A percentile compares a stretch with the other conserved stretches of the same genome.
Evolutionary conservation across 179 eudicot genomes (phyloP).

Genomic region (Beta lomatogona): DNA sequence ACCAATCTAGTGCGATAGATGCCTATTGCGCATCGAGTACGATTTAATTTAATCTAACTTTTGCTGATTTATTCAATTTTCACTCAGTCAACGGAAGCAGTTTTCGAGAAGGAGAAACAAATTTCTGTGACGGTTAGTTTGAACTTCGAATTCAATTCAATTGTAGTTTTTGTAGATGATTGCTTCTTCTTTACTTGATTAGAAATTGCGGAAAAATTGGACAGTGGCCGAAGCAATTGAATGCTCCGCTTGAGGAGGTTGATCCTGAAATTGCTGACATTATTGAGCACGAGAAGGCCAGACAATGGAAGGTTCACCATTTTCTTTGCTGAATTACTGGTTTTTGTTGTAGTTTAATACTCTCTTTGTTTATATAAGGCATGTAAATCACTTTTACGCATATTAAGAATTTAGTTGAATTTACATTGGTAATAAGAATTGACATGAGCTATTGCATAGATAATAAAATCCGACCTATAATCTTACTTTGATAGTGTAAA

Average conservation of each 20-base stretch:
- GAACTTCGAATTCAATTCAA: not conserved
- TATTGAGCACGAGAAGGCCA: slow-evolving; percentile 87
- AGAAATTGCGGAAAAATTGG: not conserved
- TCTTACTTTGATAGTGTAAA: too few relatives aligned
- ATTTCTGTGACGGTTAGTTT: slow-evolving; percentile 54
- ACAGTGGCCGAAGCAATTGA: slow-evolving; percentile 91
- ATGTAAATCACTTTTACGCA: too few relatives aligned
- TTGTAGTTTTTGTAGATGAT: not conserved
- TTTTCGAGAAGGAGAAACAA: slow-evolving; percentile 59
- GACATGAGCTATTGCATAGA: too few relatives aligned
- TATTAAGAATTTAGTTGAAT: too few relatives aligned
- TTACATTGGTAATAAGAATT: too few relatives aligned
- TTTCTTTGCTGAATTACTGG: not conserved
- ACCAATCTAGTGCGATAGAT: too few relatives aligned
- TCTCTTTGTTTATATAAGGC: not conserved
- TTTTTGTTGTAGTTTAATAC: not conserved
- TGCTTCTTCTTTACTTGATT: not conserved
- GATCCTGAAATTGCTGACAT: slow-evolving; percentile 95
- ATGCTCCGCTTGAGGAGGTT: slow-evolving; percentile 74
- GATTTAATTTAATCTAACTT: not conserved
- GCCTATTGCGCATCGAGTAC: not conserved
- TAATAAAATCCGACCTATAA: too few relatives aligned
- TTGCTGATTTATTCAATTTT: not conserved
- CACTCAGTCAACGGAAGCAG: slow-evolving; percentile 69
- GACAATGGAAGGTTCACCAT: slow-evolving; percentile 85